Evolutionary conservation across 768 basidiomycete species (phyloP), one percentile per base, ranked within the genome.

Genomic region (Stropharia rugosoannulata): DNA sequence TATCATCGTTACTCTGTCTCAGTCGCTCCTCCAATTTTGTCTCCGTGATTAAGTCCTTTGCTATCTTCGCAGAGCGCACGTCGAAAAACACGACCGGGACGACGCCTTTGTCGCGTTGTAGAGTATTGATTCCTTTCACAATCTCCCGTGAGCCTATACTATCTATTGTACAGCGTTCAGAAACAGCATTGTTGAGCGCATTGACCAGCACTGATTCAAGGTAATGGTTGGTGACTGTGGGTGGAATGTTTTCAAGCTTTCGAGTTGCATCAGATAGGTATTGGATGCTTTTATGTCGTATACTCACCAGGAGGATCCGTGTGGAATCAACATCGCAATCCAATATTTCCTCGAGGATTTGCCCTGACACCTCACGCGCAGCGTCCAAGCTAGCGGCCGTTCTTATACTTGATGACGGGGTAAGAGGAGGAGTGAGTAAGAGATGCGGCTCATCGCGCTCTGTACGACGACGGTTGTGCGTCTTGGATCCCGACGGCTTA

Each of bases 401-500:
- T 50, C 68, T 68, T 43, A 79, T 70, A 57, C 78, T 79, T 11
- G 84, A 86, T 1, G 87, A 84, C 0, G 87, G 87, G 1, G 87
- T 89, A 42, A 89, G 77, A 10, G 87, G 88, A 35, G 87, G 87
- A 0, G 87, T 89, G 50, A 87, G 74, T 41, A 85, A 73, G 19
- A 70, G 60, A 56, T 71, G 66, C 1, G 68, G 64, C 38, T 68
- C 65, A 32, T 77, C 73, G 48, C 67, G 71, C 56, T 74, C 73
- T 22, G 68, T 65, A 25, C 70, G 69, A 48, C 69, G 70, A 29
- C 70, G 70, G 38, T 68, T 67, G 48, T 68, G 66, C 45, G 68
- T 66, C 61, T 74, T 67, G 46, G 44, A 13, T 25, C 40, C 54
- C 41, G 36, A 43, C 19, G 41, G 25, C 53, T 64, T 56, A 43